phyloP scores from a whole-genome alignment of 805 yeast genomes.

The Lachancea mirantina region DNA sequence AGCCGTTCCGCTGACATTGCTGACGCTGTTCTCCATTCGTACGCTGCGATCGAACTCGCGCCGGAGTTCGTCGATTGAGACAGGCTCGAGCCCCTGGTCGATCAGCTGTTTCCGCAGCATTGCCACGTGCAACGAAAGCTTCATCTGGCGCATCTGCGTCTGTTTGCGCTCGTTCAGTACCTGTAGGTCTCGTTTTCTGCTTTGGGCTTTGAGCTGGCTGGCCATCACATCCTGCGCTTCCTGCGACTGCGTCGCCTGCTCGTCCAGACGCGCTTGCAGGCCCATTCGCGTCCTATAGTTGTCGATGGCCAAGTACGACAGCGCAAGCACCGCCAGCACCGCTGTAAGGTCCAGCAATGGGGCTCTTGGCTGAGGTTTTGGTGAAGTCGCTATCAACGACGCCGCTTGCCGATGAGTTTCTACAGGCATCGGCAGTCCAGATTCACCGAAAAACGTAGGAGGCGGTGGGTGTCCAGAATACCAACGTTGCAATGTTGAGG shows the following conservation, averaged over 20 bases:
- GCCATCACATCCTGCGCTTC: conserved; percentile 35
- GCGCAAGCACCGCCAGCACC: conserved; percentile 36
- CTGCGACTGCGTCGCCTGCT: conserved; percentile 29
- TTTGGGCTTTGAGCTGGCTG: conserved; percentile 42
- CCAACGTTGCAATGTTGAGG: too few species aligned
- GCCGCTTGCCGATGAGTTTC: conserved; percentile 2
- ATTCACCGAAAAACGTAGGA: conserved; percentile 13
- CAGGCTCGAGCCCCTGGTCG: conserved; percentile 54
- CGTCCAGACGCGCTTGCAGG: conserved; percentile 29
- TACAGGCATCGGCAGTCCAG: conserved; percentile 1
- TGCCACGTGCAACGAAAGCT: conserved; percentile 63
- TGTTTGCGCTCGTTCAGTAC: conserved; percentile 46
- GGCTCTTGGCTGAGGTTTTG: conserved; percentile 5
- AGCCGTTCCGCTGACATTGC: conserved; percentile 46
- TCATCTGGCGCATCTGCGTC: conserved; percentile 42
- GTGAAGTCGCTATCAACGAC: neutral
- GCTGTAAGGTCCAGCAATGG: conserved; percentile 36
- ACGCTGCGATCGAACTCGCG: conserved; percentile 52
- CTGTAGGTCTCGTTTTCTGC: conserved; percentile 46
- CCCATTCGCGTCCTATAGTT: conserved; percentile 38
- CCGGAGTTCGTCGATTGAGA: conserved; percentile 44
- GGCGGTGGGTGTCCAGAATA: too few species aligned
- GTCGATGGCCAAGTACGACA: conserved; percentile 46
- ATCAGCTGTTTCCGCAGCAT: conserved; percentile 52
- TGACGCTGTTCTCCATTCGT: conserved; percentile 49